A percentile compares a stretch with the other conserved stretches of the same genome.
Conservation (phyloP, 1,284 basidiomycete genomes). For the Ustilago tritici region DNA sequence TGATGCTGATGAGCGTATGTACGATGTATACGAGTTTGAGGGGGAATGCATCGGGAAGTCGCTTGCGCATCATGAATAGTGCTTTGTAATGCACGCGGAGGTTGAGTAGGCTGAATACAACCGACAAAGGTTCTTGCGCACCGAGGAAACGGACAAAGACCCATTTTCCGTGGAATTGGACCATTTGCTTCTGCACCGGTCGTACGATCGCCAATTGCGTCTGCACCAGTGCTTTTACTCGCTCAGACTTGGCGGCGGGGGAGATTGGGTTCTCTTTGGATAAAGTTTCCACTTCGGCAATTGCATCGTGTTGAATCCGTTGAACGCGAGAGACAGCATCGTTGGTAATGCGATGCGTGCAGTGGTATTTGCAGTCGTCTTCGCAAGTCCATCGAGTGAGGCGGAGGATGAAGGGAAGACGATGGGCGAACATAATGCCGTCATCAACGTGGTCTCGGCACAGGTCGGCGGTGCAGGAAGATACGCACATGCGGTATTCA, state of each 20-base stretch:
- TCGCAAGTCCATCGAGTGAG: slow-evolving; percentile 78
- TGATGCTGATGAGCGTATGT: slow-evolving; percentile 82
- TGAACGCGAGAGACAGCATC: slow-evolving; percentile 72
- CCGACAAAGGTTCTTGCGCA: slow-evolving; percentile 89
- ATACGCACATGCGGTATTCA: slow-evolving; percentile 62
- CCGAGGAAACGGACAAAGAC: slow-evolving; percentile 75
- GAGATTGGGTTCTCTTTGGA: slow-evolving; percentile 25
- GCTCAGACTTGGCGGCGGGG: slow-evolving; percentile 3
- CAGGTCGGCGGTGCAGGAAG: slow-evolving; percentile 58
- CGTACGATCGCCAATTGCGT: slow-evolving; percentile 44
- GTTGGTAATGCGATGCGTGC: slow-evolving; percentile 85
- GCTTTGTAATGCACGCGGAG: slow-evolving; percentile 73
- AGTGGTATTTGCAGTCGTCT: slow-evolving; percentile 89
- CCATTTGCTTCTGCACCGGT: slow-evolving; percentile 66
- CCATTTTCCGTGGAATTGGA: slow-evolving; percentile 84
- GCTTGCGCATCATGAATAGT: slow-evolving; percentile 42
- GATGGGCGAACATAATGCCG: slow-evolving; percentile 51
- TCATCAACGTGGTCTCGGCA: slow-evolving; percentile 63
- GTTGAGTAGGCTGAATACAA: slow-evolving; percentile 88
- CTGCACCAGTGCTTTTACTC: slow-evolving; percentile 27
- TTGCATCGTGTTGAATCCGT: slow-evolving; percentile 67
- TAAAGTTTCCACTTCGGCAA: slow-evolving; percentile 21
- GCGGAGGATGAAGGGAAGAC: slow-evolving; percentile 74
- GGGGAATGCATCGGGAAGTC: slow-evolving; percentile 60
- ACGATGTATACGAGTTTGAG: slow-evolving; percentile 79